Evolutionary conservation across 495 filamentous ascomycete species (phyloP), one percentile per base, ranked within the genome.

Genomic region (Echria macrotheca): DNA sequence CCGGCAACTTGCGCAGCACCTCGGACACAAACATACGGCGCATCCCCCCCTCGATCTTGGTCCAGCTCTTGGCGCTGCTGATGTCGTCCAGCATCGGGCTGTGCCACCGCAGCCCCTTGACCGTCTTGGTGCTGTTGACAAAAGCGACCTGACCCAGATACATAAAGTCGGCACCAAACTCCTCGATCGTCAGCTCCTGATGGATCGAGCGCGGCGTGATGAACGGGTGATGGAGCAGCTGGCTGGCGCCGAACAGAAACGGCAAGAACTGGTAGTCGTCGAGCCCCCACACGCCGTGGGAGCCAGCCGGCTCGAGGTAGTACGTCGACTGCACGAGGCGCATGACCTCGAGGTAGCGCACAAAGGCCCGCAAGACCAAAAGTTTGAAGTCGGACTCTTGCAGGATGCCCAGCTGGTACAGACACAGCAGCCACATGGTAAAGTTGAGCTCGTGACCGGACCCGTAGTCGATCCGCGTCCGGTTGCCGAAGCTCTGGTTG

Each of bases 61-160:
- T 70, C 93, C 93, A 99, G 48, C 75, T 86, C 64, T 89, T 89
- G 4, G 93, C 86, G n/a, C 85, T 82, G 2, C 85, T 90, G 49
- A 99, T 97, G 62, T 99, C 93, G 60, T 99, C 94, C 26, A 99
- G 76, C 94, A 99, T 96, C 1, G 93, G 93, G 56, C 86, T 91
- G 61, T 97, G 93, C 93, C 93, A 99, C 37, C 94, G 79, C 54
- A 99, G 70, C 8, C 91, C 91, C 54, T 94, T 88, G 33, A 97
- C 93, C 1, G 87, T 96, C 76, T 99, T 99, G 42, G 94, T 91
- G 56, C 82, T 85, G 66, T 96, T 96, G 38, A 97, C 91, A 69
- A 93, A 96, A 23, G 80, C 77, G 23, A 99, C 87, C 68, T 96
- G 91, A 44, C 87, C 84, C 1, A 97, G 77, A 58, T 99, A 99